A percentile compares a stretch with the other conserved stretches of the same genome.
These are phyloP conservation scores for Debaryomyces singareniensis DNA, from an alignment of 1,139 yeast species.

Conservation along the genomic window DNA sequence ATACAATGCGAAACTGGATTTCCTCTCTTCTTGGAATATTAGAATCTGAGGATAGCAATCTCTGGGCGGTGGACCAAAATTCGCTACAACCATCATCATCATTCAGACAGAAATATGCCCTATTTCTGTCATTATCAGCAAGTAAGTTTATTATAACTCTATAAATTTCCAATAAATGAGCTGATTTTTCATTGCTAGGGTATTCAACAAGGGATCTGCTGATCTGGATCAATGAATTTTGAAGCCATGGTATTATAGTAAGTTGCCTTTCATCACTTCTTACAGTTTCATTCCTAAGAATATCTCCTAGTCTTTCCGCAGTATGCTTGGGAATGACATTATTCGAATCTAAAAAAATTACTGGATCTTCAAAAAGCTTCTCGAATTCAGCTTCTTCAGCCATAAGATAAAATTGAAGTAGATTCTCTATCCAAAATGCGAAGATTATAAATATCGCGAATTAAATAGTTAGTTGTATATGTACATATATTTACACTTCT, in stretches of 20 bases:
- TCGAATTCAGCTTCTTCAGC: background rate
- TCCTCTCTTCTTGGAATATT: background rate
- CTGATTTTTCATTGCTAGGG: background rate
- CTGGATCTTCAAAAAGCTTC: background rate
- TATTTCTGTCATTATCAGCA: constrained; percentile 32
- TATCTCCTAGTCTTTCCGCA: too few relatives aligned
- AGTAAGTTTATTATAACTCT: constrained; percentile 29
- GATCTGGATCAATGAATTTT: background rate
- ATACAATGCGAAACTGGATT: constrained; percentile 11
- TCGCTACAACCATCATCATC: constrained; percentile 5
- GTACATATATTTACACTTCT: too few relatives aligned
- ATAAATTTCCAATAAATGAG: constrained; percentile 12
- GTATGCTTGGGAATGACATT: too few relatives aligned
- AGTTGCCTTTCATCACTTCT: constrained; percentile 9
- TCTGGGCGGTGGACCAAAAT: constrained; percentile 17
- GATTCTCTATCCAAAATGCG: too few relatives aligned
- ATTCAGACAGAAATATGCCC: constrained; percentile 14
- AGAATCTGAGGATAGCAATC: constrained; percentile 2
- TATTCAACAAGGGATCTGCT: background rate
- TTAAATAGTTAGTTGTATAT: too few relatives aligned
- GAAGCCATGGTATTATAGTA: background rate
- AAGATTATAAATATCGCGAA: too few relatives aligned
- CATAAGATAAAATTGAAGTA: too few relatives aligned
- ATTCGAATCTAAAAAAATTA: background rate
- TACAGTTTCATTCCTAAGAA: constrained; percentile 19